These are phyloP conservation scores for Otatea glauca DNA, from an alignment of 176 grass and related monocot genomes.

Conservation along the genomic window DNA sequence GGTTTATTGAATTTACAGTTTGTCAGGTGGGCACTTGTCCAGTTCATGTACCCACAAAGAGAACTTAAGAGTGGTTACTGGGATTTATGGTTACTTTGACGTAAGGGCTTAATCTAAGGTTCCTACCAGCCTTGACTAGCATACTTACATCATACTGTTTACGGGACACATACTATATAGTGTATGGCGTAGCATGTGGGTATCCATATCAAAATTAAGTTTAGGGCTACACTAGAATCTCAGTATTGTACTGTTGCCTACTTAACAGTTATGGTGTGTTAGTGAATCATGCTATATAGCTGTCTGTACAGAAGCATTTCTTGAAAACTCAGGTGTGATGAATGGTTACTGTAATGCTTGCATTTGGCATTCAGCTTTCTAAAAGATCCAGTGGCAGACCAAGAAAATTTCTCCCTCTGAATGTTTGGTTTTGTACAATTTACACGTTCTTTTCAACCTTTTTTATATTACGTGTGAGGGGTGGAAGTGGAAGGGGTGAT, in stretches of 20 bases:
- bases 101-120: neutral
- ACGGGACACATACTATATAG: neutral
- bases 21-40: neutral
- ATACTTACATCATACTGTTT: neutral
- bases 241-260: neutral
- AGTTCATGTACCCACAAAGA: neutral
- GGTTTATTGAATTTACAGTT: neutral
- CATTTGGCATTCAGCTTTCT: slow-evolving; percentile 17
- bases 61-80: neutral
- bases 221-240: neutral
- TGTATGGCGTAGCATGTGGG: neutral
- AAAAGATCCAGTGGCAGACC: neutral
- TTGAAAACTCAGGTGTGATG: neutral
- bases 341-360: neutral
- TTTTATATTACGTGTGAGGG: neutral
- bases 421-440: slow-evolving; percentile 4
- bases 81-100: neutral
- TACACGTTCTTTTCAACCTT: neutral
- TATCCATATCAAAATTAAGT: neutral
- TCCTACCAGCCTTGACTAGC: neutral
- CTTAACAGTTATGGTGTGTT: neutral
- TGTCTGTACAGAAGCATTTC: neutral
- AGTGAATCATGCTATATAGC: neutral
- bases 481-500: neutral
- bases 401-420: neutral